phyloP scores from a whole-genome alignment of 2,329 filamentous ascomycete genomes.

The Venturia oleaginea region DNA sequence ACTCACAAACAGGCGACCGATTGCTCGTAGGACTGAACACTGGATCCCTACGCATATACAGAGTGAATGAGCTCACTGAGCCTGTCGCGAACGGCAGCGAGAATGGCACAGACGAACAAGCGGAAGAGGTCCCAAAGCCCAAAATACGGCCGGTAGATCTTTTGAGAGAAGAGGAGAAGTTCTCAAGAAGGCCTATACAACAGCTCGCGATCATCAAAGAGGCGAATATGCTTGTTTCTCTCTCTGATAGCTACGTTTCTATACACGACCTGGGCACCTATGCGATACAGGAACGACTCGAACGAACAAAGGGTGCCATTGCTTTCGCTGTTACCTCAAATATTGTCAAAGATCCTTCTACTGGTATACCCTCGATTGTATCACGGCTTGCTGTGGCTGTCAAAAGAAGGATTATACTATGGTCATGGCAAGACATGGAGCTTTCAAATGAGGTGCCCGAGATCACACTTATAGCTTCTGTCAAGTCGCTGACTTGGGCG shows the following conservation, averaged over 20 bases:
- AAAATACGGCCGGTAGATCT: constrained; percentile 58
- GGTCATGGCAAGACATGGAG: constrained; percentile 96
- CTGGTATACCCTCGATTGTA: constrained; percentile 85
- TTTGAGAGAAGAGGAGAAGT: constrained; percentile 86
- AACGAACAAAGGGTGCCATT: constrained; percentile 77
- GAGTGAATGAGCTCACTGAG: constrained; percentile 59
- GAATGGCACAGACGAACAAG: constrained; percentile 24
- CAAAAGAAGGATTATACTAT: constrained; percentile 79
- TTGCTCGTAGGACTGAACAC: constrained; percentile 88
- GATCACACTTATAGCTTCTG: constrained; percentile 68
- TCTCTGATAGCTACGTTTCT: constrained; percentile 83
- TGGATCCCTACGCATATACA: constrained; percentile 80
- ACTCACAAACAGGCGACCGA: constrained; percentile 54
- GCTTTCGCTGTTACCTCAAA: constrained; percentile 92
- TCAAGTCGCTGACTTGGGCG: constrained; percentile 87
- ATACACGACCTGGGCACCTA: constrained; percentile 85
- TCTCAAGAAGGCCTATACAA: constrained; percentile 81
- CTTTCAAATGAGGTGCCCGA: constrained; percentile 61
- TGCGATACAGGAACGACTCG: constrained; percentile 67
- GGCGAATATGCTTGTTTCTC: constrained; percentile 78
- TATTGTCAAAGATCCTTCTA: constrained; percentile 80
- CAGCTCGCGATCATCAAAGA: constrained; percentile 95
- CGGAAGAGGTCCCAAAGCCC: constrained; percentile 23
- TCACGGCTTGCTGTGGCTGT: constrained; percentile 85
- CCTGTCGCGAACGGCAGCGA: constrained; percentile 29